Evolutionary conservation across 2,329 filamentous ascomycete species (phyloP), one percentile per base, ranked within the genome.

Genomic region (Cryphonectria parasitica): DNA sequence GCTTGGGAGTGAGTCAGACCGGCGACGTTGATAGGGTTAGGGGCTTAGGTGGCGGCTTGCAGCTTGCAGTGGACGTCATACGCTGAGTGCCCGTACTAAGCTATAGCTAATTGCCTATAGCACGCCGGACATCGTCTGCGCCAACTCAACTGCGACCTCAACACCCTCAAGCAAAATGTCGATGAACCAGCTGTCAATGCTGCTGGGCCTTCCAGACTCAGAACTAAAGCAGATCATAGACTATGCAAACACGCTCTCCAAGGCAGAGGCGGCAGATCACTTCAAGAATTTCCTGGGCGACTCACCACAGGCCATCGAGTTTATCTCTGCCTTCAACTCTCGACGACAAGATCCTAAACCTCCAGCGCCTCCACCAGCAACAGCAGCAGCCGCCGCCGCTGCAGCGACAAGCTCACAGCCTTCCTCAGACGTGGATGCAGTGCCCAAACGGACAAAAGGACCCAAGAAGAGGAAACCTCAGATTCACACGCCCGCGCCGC

Each of bases 221-320:
- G 94, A 95, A 56, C 85, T 98, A 43, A 89, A 90, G 77, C 93
- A 98, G 78, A 88, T 98, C 60, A 85, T 98, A 74, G 89, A 93
- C 64, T 98, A 98, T 79, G 90, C 93, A 2, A 84, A 89, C 49
- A 91, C 90, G 0, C 86, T 98, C 11, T 90, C 94, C 28, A 94
- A 92, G 77, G 82, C 89, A 66, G 92, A 91, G 74, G 92, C 93
- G 19, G 94, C 90, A 66, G 90, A 94, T 58, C 94, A 98, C 80
- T 91, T 99, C 72, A 92, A 90, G 79, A 94, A 96, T 77, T 84
- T 99, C 67, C 87, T 99, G 0, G 96, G 95, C 65, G 94, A 97
- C 79, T 94, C 92, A 8, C 89, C 94, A 1, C 90, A 92, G 75
- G 87, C 85, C 56, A 83, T 94, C 72, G 91, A 94, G 76, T 96